Evolutionary conservation across 768 basidiomycete species (phyloP).

Genomic region (Lactarius hatsudake): DNA sequence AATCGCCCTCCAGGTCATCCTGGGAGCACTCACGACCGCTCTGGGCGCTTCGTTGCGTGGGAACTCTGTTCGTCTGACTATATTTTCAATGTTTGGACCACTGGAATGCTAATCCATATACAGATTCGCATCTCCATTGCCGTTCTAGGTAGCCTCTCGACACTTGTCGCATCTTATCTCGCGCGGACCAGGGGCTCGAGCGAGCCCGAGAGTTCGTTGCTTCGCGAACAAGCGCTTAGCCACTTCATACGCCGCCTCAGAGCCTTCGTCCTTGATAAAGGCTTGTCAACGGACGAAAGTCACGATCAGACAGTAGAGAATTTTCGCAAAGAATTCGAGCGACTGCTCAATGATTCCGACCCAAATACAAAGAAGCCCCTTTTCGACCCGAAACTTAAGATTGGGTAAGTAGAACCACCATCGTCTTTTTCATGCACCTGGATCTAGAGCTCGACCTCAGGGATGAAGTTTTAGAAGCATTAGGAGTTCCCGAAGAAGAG

Average conservation of each 20-base stretch:
- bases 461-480: too few relatives aligned
- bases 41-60: constrained; percentile 24
- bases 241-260: constrained; percentile 59
- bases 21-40: constrained; percentile 30
- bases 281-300: constrained; percentile 33
- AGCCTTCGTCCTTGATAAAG: constrained; percentile 57
- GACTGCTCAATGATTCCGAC: constrained; percentile 34
- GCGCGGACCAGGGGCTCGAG: constrained; percentile 66
- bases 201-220: constrained; percentile 61
- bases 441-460: not conserved
- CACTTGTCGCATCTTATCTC: constrained; percentile 65
- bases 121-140: constrained; percentile 38
- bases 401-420: not conserved
- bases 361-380: not conserved
- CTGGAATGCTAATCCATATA: constrained; percentile 7
- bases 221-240: constrained; percentile 57
- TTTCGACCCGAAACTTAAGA: not conserved
- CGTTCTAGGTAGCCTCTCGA: constrained; percentile 53
- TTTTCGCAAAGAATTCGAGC: constrained; percentile 44
- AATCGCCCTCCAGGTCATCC: constrained; percentile 29
- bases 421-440: not conserved
- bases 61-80: constrained; percentile 1
- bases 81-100: not conserved
- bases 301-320: constrained; percentile 37
- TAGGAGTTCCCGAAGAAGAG: too few relatives aligned